Base-by-base conservation (phyloP, 352 stramenopile species). In the Pythium aphanidermatum region DNA sequence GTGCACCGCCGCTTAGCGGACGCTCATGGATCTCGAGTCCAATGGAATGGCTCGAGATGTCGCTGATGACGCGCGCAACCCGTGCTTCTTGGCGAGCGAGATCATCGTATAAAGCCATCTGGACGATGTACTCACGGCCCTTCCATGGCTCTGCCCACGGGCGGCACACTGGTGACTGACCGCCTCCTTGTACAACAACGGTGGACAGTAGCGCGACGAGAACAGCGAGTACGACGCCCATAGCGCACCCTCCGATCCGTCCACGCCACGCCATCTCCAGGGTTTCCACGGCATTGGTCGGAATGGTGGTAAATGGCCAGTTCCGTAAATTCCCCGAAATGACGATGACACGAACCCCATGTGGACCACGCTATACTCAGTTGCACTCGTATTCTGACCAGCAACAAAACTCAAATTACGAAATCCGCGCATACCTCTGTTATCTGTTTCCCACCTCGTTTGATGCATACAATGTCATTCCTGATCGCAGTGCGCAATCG, bases 21-120 rank as follows among this genome's bases (percentile, higher is more conserved):
- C 73, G 56, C 24, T 17, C 13, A 12, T 41, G 26, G 27, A 83
- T 55, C 12, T 44, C 45, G 14, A 81, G 17, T 19, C 60, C 47
- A 24, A 68, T 8, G 0, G 13, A 25, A 8, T 24, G 1, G 4
- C 19, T 7, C 13, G 41, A 9, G 14, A 27, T 17, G 5, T 30
- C 43, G 37, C 44, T 48, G n/a, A 60, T 10, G 1, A 46, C 23
- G 9, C 26, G 33, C 11, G 25, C 41, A 1, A 56, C 46, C 26
- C 34, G 45, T 12, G 32, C 41, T 32, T 62, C 53, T 9, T 52
- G 53, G 21, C 5, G 9, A 9, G 5, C 33, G 17, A 62, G 31
- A 10, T 51, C 32, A 17, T 47, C 46, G 21, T 62, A 62, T 12
- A 36, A 51, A 12, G 32, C 27, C n/a, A 60, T 27, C 37, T 55